Conservation (phyloP, 2,329 filamentous ascomycete genomes). For the Cucurbitaria berberidis region DNA sequence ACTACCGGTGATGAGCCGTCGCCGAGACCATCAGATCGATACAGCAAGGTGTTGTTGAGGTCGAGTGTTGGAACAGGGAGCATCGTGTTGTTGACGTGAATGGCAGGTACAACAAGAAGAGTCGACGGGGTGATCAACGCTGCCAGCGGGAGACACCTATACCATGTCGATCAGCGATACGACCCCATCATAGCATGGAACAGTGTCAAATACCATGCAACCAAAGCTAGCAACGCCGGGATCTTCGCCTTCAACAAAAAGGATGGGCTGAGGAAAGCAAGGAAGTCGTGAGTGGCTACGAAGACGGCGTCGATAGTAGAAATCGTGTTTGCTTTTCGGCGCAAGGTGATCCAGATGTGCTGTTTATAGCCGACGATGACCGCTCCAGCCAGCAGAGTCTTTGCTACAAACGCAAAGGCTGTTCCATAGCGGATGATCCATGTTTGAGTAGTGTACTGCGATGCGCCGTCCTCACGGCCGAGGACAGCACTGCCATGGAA, state of each 20-base stretch:
- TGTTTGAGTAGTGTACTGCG: background rate
- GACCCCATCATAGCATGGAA: background rate
- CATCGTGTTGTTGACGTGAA: background rate
- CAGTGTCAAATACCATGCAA: background rate
- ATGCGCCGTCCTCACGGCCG: background rate
- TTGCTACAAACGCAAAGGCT: background rate
- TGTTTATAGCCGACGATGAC: background rate
- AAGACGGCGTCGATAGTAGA: background rate
- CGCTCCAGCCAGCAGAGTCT: background rate
- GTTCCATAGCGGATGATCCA: background rate
- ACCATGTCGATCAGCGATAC: background rate
- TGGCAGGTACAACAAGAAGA: background rate
- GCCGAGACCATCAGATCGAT: background rate
- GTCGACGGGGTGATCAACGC: background rate
- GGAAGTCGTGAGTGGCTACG: background rate
- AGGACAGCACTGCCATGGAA: background rate
- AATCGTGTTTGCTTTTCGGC: background rate
- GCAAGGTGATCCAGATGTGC: background rate
- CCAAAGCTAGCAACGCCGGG: background rate
- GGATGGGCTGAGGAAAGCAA: background rate
- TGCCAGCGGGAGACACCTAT: background rate
- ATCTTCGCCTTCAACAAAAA: background rate
- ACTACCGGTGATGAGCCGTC: background rate
- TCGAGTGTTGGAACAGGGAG: background rate
- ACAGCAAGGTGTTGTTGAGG: background rate